These are phyloP conservation scores for Melanogaster broomeanus DNA, from an alignment of 768 basidiomycete species.

Conservation along the genomic window DNA sequence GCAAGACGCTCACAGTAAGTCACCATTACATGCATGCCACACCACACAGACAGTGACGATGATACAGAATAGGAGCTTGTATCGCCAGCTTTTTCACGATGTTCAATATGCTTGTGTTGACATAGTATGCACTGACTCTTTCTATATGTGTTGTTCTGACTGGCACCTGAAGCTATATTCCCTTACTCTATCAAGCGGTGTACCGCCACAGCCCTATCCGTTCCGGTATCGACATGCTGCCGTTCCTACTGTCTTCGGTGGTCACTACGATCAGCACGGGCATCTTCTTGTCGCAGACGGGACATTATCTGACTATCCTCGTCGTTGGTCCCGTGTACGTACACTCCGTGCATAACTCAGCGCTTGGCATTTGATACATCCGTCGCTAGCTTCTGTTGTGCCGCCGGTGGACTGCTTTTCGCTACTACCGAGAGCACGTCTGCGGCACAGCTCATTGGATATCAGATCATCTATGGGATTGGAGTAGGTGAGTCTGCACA, in stretches of 20 bases:
- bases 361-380: not conserved
- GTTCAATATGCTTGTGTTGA: slow-evolving; percentile 9
- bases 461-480: slow-evolving; percentile 14
- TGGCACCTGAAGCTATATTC: slow-evolving; percentile 12
- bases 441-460: slow-evolving; percentile 3
- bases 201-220: slow-evolving; percentile 16
- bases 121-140: slow-evolving; percentile 2
- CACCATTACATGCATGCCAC: not conserved
- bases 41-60: not conserved
- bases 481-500: slow-evolving; percentile 6
- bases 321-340: slow-evolving; percentile 13
- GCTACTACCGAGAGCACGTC: slow-evolving; percentile 9
- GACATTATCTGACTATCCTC: slow-evolving; percentile 15
- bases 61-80: slow-evolving; percentile 6
- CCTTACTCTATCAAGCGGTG: slow-evolving; percentile 20
- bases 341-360: not conserved
- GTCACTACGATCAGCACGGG: slow-evolving; percentile 8
- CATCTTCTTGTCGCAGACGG: slow-evolving; percentile 9
- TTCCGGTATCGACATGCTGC: slow-evolving; percentile 23
- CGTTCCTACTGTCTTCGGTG: slow-evolving; percentile 15
- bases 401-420: slow-evolving; percentile 13
- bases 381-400: slow-evolving; percentile 9
- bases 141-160: not conserved
- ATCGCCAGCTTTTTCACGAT: slow-evolving; percentile 14
- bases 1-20: slow-evolving; percentile 10